Percentiles rank a stretch among this genome's conserved stretches.
Conservation (phyloP, 148 eudicot genomes). For the Spergularia bocconei region DNA sequence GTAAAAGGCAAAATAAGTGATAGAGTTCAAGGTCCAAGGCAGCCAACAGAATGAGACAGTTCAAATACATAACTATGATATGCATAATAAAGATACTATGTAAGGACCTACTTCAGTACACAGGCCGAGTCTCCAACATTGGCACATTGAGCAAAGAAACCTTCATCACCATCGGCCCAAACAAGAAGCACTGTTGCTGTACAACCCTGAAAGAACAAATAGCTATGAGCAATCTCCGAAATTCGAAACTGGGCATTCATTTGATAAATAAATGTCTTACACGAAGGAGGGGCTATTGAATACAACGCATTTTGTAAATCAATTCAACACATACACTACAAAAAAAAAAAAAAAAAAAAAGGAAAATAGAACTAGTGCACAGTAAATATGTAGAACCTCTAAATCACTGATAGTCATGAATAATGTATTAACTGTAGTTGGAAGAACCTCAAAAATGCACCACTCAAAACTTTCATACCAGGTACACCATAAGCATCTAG, state of each 20-base stretch:
- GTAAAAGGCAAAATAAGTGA: conserved; percentile 1
- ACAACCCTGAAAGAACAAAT: conserved; percentile 71
- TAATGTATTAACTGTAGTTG: too few species aligned
- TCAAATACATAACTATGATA: background rate
- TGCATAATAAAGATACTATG: conserved; percentile 15
- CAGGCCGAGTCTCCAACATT: conserved; percentile 99
- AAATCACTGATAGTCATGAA: too few species aligned
- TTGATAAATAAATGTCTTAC: background rate
- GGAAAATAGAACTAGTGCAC: too few species aligned
- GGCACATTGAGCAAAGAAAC: conserved; percentile 86
- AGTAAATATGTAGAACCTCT: too few species aligned
- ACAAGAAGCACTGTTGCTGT: conserved; percentile 91
- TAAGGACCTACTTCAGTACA: conserved; percentile 64
- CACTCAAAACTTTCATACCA: too few species aligned
- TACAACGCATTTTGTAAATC: background rate
- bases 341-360: background rate
- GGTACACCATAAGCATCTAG: too few species aligned
- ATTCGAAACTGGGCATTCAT: background rate
- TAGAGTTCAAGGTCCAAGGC: background rate
- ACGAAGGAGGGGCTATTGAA: background rate
- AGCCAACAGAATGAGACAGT: background rate
- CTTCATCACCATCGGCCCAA: conserved; percentile 68
- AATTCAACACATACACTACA: too few species aligned
- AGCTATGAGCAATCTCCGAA: conserved; percentile 16
- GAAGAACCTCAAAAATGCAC: too few species aligned